phyloP scores from a whole-genome alignment of 768 basidiomycete species.

The Suillus sp. region DNA sequence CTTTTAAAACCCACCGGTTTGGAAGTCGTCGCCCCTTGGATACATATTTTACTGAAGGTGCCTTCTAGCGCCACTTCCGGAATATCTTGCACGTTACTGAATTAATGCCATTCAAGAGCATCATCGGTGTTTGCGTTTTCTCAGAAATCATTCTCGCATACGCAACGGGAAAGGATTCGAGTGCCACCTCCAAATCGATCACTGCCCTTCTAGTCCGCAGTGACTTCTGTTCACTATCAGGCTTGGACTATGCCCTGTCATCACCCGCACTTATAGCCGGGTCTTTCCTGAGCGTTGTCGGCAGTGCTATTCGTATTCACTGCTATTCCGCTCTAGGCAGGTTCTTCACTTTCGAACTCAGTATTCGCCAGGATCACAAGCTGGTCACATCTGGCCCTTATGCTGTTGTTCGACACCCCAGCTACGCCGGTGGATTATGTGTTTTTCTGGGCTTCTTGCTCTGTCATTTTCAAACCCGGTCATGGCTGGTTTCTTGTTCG shows the following conservation, averaged over 20 bases:
- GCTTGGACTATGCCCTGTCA: background rate
- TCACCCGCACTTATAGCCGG: constrained; percentile 20
- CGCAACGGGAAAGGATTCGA: background rate
- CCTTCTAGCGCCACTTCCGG: background rate
- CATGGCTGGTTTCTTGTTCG: constrained; percentile 14
- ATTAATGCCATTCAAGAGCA: background rate
- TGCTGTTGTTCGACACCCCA: constrained; percentile 42
- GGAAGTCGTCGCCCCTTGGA: background rate
- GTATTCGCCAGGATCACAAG: constrained; percentile 37
- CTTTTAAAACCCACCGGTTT: background rate
- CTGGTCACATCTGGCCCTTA: constrained; percentile 45
- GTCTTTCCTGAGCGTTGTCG: constrained; percentile 24
- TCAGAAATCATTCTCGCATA: constrained; percentile 6
- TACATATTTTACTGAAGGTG: background rate
- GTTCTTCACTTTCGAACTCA: constrained; percentile 44
- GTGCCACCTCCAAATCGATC: background rate
- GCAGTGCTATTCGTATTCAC: constrained; percentile 30
- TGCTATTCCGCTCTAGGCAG: constrained; percentile 39
- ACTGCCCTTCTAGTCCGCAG: constrained; percentile 1
- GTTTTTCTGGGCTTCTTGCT: constrained; percentile 10
- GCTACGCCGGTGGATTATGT: constrained; percentile 14
- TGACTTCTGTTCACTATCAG: background rate
- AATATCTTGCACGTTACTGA: background rate
- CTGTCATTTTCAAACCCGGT: constrained; percentile 9
- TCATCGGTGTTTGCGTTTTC: background rate